A percentile compares a stretch with the other conserved stretches of the same genome.
These are phyloP conservation scores for Diaporthe humulicola DNA, from an alignment of 2,329 filamentous ascomycete genomes.

Conservation along the genomic window DNA sequence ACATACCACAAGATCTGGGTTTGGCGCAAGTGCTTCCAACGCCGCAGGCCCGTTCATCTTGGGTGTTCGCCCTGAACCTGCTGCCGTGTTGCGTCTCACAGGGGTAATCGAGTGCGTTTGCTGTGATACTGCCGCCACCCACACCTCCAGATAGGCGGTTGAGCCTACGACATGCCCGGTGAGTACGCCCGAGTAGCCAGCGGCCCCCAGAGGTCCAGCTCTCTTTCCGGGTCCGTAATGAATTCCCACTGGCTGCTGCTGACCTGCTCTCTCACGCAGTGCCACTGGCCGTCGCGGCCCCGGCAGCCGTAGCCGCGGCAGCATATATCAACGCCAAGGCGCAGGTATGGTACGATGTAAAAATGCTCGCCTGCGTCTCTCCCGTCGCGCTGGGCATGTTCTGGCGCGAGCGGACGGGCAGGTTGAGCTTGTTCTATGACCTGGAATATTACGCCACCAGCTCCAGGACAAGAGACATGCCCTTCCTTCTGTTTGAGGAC, in stretches of 20 bases:
- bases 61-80: neutral
- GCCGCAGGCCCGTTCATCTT: neutral
- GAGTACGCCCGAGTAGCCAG: constrained; percentile 1
- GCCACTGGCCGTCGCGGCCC: constrained; percentile 66
- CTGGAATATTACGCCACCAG: constrained; percentile 76
- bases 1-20: neutral
- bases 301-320: constrained; percentile 75
- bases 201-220: neutral
- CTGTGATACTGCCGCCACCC: neutral
- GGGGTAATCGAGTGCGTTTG: neutral
- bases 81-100: neutral
- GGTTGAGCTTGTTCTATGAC: constrained; percentile 79
- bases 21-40: neutral
- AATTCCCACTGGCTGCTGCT: constrained; percentile 34
- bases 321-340: constrained; percentile 84
- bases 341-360: constrained; percentile 75
- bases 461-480: constrained; percentile 62
- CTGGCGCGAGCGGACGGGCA: constrained; percentile 68
- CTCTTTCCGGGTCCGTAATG: neutral
- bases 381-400: constrained; percentile 58
- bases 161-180: constrained; percentile 35
- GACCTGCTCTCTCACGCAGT: constrained; percentile 52
- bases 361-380: constrained; percentile 68
- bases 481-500: constrained; percentile 78
- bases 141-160: neutral